These are phyloP conservation scores for Moesziomyces antarcticus DNA, from an alignment of 1,284 basidiomycete genomes.

Conservation along the genomic window DNA sequence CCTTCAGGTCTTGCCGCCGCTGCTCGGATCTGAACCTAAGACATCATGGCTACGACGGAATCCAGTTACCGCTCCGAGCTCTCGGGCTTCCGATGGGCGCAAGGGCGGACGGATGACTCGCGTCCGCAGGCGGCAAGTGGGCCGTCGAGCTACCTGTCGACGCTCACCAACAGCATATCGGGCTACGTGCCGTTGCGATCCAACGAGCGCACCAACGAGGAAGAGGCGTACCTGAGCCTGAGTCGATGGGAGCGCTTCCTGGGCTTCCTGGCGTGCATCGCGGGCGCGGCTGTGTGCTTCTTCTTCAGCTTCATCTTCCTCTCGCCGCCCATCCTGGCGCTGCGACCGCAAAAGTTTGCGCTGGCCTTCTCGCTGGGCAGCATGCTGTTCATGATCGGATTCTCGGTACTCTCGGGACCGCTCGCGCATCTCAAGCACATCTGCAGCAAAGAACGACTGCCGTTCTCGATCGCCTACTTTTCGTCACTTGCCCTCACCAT, in stretches of 20 bases:
- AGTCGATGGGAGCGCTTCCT: slow-evolving; percentile 73
- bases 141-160: slow-evolving; percentile 48
- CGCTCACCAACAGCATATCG: slow-evolving; percentile 72
- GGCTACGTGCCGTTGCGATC: slow-evolving; percentile 90
- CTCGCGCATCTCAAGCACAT: slow-evolving; percentile 64
- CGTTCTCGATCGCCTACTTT: slow-evolving; percentile 72
- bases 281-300: slow-evolving; percentile 93
- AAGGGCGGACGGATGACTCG: slow-evolving; percentile 57
- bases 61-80: slow-evolving; percentile 55
- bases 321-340: slow-evolving; percentile 77
- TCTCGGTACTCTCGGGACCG: slow-evolving; percentile 64
- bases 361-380: slow-evolving; percentile 65
- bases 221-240: slow-evolving; percentile 82
- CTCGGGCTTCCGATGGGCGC: slow-evolving; percentile 60
- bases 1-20: too few species aligned
- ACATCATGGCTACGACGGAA: slow-evolving; percentile 35
- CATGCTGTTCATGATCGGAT: slow-evolving; percentile 65
- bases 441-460: slow-evolving; percentile 70
- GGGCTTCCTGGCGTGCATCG: slow-evolving; percentile 90
- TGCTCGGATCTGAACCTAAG: neutral
- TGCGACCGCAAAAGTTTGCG: slow-evolving; percentile 63
- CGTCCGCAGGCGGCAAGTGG: slow-evolving; percentile 22
- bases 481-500: slow-evolving; percentile 61
- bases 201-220: slow-evolving; percentile 85
- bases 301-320: slow-evolving; percentile 88